phyloP scores from a whole-genome alignment of 345 rosid genomes.

The Salix viminalis region DNA sequence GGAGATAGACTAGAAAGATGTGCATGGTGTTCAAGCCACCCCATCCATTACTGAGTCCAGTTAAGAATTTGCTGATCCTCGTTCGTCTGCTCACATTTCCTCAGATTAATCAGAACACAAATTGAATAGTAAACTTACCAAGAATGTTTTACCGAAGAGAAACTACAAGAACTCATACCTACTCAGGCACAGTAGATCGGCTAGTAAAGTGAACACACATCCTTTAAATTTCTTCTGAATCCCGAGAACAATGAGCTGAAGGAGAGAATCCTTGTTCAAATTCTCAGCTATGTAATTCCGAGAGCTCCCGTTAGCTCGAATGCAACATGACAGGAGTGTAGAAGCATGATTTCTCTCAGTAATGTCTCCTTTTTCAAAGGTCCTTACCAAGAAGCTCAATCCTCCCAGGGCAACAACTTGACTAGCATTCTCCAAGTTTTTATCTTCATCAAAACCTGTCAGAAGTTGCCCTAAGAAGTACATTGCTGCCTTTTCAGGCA shows the following conservation, averaged over 20 bases:
- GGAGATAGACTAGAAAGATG: conserved; percentile 43
- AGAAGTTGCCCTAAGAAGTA: conserved; percentile 54
- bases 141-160: neutral
- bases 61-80: conserved; percentile 31
- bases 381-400: conserved; percentile 33
- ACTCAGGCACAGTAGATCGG: conserved; percentile 45
- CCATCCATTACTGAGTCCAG: conserved; percentile 37
- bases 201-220: conserved; percentile 31
- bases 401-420: conserved; percentile 55
- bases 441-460: conserved; percentile 56
- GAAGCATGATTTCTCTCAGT: conserved; percentile 39
- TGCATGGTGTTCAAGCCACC: conserved; percentile 52
- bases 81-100: conserved; percentile 35
- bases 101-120: conserved; percentile 4
- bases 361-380: conserved; percentile 29
- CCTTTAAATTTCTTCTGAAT: conserved; percentile 23
- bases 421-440: conserved; percentile 54
- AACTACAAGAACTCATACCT: conserved; percentile 30
- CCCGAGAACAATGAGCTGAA: conserved; percentile 45
- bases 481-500: conserved; percentile 51
- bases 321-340: conserved; percentile 38
- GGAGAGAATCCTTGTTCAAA: conserved; percentile 41
- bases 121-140: neutral
- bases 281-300: conserved; percentile 48
- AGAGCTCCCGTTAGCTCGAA: conserved; percentile 43